Evolutionary conservation across 306 rosid genomes (phyloP), one percentile per base, ranked within the genome.

Genomic region (Trifolium subterraneum): DNA sequence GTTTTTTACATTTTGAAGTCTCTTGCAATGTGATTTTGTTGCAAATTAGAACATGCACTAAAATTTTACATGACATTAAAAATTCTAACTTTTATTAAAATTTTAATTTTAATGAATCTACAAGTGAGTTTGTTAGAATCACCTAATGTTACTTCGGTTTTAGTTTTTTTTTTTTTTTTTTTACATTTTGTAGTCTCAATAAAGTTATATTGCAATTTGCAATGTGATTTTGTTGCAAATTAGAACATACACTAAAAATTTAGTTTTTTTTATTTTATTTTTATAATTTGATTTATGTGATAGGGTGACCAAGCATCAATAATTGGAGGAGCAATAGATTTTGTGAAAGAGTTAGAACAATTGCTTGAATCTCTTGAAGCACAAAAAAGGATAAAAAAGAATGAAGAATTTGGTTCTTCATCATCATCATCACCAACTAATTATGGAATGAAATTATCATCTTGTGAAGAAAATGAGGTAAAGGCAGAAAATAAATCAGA

Each of bases 241-340:
- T 36, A 44, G 15, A 44, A 2, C 2, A 42, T 42, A 2, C 59
- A 41, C 33, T 68, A 2, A 54, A 60, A 38, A 5, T 3, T 52
- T 65, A 7, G 20, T 14, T 45, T 19, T 45, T 22, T 10, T 27
- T 27, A 13, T 60, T 0, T 14, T 15, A 0, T 8, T 3, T 31
- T 59, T 50, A 2, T 15, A 27, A 25, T 13, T 25, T 33, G 3
- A 29, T 22, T 62, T 8, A 59, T 27, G 67, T 31, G 60, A 13
- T 31, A 95, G 98, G 99, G 99, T 50, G 99, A 95, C 88, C 99
- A 94, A 86, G 98, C 99, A 5, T 95, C 99, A 1, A 87, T 92
- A 10, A 89, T 95, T 59, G 99, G 99, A 50, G 97, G 99, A 38
- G 97, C 99, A 77, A 95, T 95, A 68, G 91, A 95, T 77, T 95